Conservation (phyloP, 768 basidiomycete species). For the Porphyrellus cyaneotinctus region DNA sequence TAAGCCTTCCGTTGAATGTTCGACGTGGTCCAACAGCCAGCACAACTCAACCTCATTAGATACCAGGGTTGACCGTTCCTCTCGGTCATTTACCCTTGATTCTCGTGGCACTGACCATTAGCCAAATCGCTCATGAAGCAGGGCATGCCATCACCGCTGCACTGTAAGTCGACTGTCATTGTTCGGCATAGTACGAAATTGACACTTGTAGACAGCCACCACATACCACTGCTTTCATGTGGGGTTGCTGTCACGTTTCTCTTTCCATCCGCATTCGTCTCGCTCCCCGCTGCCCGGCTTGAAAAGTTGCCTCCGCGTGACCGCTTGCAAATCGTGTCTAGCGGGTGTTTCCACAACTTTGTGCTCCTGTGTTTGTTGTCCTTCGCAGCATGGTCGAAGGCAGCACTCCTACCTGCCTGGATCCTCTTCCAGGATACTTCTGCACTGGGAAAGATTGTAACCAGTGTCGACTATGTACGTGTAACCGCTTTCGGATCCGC, state of each 20-base stretch:
- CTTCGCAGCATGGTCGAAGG: conserved; percentile 31
- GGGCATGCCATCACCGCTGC: conserved; percentile 79
- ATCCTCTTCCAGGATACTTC: conserved; percentile 52
- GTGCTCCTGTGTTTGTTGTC: conserved; percentile 50
- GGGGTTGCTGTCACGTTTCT: conserved; percentile 59
- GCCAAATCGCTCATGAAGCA: conserved; percentile 73
- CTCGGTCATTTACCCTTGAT: conserved; percentile 66
- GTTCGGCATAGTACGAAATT: not conserved
- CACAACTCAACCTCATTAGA: conserved; percentile 38
- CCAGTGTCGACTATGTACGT: conserved; percentile 52
- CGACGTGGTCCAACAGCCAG: not conserved
- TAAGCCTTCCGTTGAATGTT: conserved; percentile 15
- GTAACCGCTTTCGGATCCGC: not conserved
- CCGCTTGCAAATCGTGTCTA: conserved; percentile 60
- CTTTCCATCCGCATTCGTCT: conserved; percentile 73
- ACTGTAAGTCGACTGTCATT: conserved; percentile 43
- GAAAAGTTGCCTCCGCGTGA: conserved; percentile 35
- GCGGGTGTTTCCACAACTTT: conserved; percentile 79
- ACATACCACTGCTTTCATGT: conserved; percentile 55
- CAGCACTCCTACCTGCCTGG: conserved; percentile 26
- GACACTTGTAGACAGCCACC: conserved; percentile 46
- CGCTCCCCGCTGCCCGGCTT: conserved; percentile 45
- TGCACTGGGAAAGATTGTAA: conserved; percentile 49
- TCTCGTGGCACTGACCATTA: conserved; percentile 53
- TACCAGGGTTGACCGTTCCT: conserved; percentile 81